phyloP scores from a whole-genome alignment of 495 filamentous ascomycete genomes.

The Tuber microsphaerosporum region DNA sequence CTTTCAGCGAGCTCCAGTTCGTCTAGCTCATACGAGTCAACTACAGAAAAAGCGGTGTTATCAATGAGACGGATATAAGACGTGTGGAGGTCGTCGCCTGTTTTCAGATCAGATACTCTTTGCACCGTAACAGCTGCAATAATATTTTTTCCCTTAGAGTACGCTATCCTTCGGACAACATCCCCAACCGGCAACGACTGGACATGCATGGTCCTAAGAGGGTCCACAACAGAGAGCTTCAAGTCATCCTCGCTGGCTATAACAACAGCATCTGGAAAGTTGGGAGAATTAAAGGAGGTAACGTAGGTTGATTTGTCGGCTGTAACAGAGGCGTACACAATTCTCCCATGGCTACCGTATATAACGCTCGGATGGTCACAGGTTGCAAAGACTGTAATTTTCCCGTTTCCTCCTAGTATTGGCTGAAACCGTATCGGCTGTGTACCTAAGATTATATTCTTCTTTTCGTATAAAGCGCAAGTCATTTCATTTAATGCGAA shows the following conservation, averaged over 20 bases:
- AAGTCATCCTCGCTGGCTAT: conserved; percentile 70
- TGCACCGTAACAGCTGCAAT: conserved; percentile 84
- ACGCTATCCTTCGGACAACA: conserved; percentile 78
- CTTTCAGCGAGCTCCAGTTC: conserved; percentile 75
- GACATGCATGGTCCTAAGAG: conserved; percentile 77
- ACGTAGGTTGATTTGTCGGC: conserved; percentile 74
- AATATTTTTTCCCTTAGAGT: conserved; percentile 67
- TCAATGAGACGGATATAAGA: conserved; percentile 48
- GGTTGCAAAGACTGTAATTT: conserved; percentile 82
- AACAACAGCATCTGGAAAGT: conserved; percentile 72
- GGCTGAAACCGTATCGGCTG: conserved; percentile 72
- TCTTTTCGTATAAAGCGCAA: conserved; percentile 60
- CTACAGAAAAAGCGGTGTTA: conserved; percentile 52
- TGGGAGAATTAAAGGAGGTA: conserved; percentile 71
- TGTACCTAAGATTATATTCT: conserved; percentile 77
- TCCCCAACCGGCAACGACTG: conserved; percentile 68
- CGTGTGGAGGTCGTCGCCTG: conserved; percentile 48
- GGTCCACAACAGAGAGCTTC: conserved; percentile 75
- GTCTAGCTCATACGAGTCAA: conserved; percentile 51
- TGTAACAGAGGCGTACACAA: conserved; percentile 93
- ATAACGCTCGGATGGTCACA: conserved; percentile 92
- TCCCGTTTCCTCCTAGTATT: conserved; percentile 54
- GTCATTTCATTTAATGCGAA: conserved; percentile 61
- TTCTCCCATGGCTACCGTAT: conserved; percentile 76
- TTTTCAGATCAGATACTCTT: conserved; percentile 47